Conservation (phyloP, 306 rosid species). For the Lathyrus aphaca region DNA sequence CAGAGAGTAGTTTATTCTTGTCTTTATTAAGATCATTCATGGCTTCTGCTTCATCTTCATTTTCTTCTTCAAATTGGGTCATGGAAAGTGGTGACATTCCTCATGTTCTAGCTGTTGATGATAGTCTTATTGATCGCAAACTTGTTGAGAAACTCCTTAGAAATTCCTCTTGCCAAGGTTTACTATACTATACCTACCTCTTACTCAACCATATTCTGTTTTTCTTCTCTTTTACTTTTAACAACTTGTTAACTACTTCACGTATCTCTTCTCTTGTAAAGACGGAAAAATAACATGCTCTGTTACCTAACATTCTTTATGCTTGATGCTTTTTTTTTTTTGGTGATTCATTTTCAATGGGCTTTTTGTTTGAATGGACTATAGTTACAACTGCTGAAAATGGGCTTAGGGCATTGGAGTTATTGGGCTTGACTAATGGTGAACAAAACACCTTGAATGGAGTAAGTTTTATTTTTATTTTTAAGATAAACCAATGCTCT, state of each 20-base stretch:
- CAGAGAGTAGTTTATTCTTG: neutral
- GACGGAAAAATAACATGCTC: neutral
- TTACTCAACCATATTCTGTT: constrained; percentile 10
- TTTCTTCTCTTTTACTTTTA: neutral
- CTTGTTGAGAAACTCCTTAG: constrained; percentile 78
- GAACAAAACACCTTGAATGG: constrained; percentile 45
- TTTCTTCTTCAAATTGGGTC: constrained; percentile 50
- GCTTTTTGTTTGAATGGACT: constrained; percentile 39
- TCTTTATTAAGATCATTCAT: constrained; percentile 30
- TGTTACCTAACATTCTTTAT: neutral
- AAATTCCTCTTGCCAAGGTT: constrained; percentile 89
- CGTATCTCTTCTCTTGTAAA: constrained; percentile 11
- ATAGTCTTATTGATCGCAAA: constrained; percentile 76
- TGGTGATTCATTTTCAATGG: constrained; percentile 29
- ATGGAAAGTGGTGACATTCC: constrained; percentile 68
- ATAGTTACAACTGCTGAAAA: constrained; percentile 93
- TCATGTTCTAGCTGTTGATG: constrained; percentile 96
- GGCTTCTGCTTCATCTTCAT: constrained; percentile 40
- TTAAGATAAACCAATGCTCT: constrained; percentile 9
- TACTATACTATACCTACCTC: neutral
- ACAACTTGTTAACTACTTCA: neutral
- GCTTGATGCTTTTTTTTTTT: constrained; percentile 1
- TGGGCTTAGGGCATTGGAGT: constrained; percentile 83
- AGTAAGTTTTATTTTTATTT: constrained; percentile 46
- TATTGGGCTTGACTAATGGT: constrained; percentile 70